Conservation (phyloP, 1,284 basidiomycete genomes). For the Ustilago hordei region DNA sequence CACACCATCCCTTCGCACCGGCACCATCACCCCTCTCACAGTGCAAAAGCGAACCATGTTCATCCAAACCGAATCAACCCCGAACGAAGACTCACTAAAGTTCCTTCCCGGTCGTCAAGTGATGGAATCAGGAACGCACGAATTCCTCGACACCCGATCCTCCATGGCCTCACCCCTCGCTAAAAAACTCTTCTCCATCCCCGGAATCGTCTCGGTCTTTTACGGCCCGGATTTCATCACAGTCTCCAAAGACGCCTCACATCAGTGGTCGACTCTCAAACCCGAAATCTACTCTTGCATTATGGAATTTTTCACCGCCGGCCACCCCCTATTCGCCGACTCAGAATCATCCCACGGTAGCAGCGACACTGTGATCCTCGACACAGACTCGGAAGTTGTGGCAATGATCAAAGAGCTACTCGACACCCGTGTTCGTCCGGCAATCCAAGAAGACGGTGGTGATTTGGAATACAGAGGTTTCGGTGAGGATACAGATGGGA, state of each 20-base stretch:
- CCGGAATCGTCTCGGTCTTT: slow-evolving; percentile 88
- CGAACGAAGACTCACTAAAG: slow-evolving; percentile 96
- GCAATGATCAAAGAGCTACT: slow-evolving; percentile 99
- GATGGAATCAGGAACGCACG: slow-evolving; percentile 84
- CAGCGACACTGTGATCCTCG: slow-evolving; percentile 94
- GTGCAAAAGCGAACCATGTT: slow-evolving; percentile 58
- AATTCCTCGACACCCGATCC: slow-evolving; percentile 83
- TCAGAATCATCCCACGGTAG: slow-evolving; percentile 76
- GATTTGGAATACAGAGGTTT: slow-evolving; percentile 87
- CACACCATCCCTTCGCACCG: slow-evolving; percentile 5
- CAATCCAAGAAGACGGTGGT: slow-evolving; percentile 95
- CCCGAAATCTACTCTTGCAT: slow-evolving; percentile 98
- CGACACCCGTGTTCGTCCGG: slow-evolving; percentile 92
- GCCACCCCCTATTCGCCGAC: slow-evolving; percentile 82
- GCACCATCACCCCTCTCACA: background rate
- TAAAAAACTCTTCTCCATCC: slow-evolving; percentile 89
- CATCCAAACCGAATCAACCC: slow-evolving; percentile 84
- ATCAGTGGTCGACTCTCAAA: slow-evolving; percentile 89
- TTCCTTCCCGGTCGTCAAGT: slow-evolving; percentile 94
- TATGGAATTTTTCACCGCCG: slow-evolving; percentile 97
- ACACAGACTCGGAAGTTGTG: slow-evolving; percentile 95
- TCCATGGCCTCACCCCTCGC: slow-evolving; percentile 83
- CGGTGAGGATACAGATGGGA: slow-evolving; percentile 73
- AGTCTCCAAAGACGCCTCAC: slow-evolving; percentile 88
- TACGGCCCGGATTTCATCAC: slow-evolving; percentile 99